These are phyloP conservation scores for Nothophytophthora sp. DNA, from an alignment of 352 stramenopile genomes.

Conservation along the genomic window DNA sequence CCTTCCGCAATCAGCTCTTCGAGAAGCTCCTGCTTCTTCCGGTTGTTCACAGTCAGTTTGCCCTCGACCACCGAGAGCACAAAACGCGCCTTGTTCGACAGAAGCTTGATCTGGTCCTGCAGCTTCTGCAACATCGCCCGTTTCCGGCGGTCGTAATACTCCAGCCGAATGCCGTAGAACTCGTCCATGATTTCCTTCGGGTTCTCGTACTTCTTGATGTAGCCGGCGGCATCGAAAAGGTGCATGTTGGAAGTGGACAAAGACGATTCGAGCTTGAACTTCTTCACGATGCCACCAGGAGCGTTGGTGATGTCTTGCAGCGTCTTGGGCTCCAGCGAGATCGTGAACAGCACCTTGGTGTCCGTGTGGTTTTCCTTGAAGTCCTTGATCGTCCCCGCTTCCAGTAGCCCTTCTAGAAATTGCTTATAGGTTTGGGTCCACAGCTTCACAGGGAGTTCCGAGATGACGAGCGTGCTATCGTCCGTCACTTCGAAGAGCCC, in stretches of 20 bases:
- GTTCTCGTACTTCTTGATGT: constrained; percentile 94
- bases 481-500: constrained; percentile 81
- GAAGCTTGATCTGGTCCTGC: constrained; percentile 87
- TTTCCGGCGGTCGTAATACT: constrained; percentile 95
- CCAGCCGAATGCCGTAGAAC: constrained; percentile 93
- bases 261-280: constrained; percentile 95
- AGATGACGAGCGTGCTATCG: constrained; percentile 93
- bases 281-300: constrained; percentile 89
- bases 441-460: constrained; percentile 94
- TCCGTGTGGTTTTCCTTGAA: constrained; percentile 94
- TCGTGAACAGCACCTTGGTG: constrained; percentile 92
- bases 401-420: constrained; percentile 91
- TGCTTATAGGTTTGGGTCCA: constrained; percentile 99
- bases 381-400: constrained; percentile 88
- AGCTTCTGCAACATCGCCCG: constrained; percentile 84
- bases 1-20: constrained; percentile 83
- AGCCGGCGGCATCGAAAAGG: constrained; percentile 90
- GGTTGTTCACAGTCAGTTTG: constrained; percentile 93
- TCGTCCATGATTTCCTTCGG: constrained; percentile 93
- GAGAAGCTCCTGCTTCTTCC: constrained; percentile 93
- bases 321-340: constrained; percentile 74
- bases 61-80: constrained; percentile 93
- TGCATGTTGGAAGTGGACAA: constrained; percentile 98
- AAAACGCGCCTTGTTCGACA: constrained; percentile 97
- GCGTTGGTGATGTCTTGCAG: constrained; percentile 71